Base-by-base conservation (phyloP, 164 flowering plant species). In the Piper longum region DNA sequence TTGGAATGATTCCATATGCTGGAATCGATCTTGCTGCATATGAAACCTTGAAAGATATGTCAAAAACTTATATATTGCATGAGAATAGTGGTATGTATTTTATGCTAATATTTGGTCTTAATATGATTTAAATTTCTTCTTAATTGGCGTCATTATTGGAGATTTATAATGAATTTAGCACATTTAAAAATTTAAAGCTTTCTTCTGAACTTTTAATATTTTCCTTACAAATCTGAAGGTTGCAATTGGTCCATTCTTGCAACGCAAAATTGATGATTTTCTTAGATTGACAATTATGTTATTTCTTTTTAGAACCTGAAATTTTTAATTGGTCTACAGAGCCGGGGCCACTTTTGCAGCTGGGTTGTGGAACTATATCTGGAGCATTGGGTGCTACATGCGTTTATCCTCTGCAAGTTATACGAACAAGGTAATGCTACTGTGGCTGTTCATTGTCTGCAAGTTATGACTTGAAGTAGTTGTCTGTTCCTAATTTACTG, bases 301-400 rank as follows among this genome's bases (percentile, higher is more conserved):
- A 9, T 48, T 48, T 12, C 52, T 48, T 48, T 48, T 48, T 48
- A 48, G 19, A 51, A 58, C 57, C 62, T 66, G 43, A 58, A 66
- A 51, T 2, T 17, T 64, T 59, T 66, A 7, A 43, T n/a, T 59
- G 11, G 41, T 8, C n/a, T 62, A 67, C 60, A 84, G 89, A 81
- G 72, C 92, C 92, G 17, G 89, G 92, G 56, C 79, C 89, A 26
- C 77, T 95, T 61, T 80, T 85, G 76, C 98, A 89, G 76, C 76
- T 92, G 64, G 87, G 93, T 26, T 90, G 98, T 71, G 99, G 99
- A 62, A 95, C 91, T 43, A 58, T 88, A 11, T 95, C 99, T 3
- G 99, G 97, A 71, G 85, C 97, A 66, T 84, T 95, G 67, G 97
- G 97, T 66, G 99, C 99, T 56, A 82, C 91, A 2, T 95, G 93